Conservation (phyloP, 768 basidiomycete species). For the Mycena vitilis region DNA sequence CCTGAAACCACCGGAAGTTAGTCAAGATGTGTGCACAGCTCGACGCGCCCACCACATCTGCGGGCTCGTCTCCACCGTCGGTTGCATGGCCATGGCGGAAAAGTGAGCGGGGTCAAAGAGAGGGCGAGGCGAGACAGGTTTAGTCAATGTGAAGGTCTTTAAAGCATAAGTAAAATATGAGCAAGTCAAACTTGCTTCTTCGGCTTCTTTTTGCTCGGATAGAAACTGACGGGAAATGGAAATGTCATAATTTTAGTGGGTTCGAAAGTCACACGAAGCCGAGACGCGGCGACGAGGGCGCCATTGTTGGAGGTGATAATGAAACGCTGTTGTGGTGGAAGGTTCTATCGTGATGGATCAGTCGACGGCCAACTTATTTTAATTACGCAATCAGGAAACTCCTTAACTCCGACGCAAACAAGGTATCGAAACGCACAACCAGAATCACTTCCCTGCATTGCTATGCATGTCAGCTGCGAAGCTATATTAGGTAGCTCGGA, state of each 20-base stretch:
- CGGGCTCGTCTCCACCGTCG: conserved; percentile 64
- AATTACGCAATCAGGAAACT: conserved; percentile 34
- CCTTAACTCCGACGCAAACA: conserved; percentile 18
- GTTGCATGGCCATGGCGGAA: conserved; percentile 66
- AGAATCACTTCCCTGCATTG: conserved; percentile 22
- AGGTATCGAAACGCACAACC: background rate
- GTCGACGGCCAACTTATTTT: background rate
- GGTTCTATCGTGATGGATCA: conserved; percentile 2
- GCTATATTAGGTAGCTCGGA: conserved; percentile 13
- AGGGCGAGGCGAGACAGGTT: conserved; percentile 42
- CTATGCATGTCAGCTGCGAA: conserved; percentile 56
- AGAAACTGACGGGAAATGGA: conserved; percentile 60
- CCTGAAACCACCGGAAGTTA: conserved; percentile 52
- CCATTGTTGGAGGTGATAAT: conserved; percentile 28
- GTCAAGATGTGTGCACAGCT: conserved; percentile 21
- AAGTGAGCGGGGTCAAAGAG: conserved; percentile 41
- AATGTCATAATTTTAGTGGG: conserved; percentile 52
- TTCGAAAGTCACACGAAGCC: conserved; percentile 57
- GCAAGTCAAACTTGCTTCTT: conserved; percentile 52
- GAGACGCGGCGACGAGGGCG: conserved; percentile 38
- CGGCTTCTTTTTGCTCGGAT: conserved; percentile 65
- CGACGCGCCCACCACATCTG: conserved; percentile 68
- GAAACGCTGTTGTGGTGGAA: conserved; percentile 18
- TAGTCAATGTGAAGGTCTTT: conserved; percentile 55
- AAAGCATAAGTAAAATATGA: conserved; percentile 47